Base-by-base conservation (phyloP, 2,329 filamentous ascomycete genomes). In the Cordyceps farinosa region DNA sequence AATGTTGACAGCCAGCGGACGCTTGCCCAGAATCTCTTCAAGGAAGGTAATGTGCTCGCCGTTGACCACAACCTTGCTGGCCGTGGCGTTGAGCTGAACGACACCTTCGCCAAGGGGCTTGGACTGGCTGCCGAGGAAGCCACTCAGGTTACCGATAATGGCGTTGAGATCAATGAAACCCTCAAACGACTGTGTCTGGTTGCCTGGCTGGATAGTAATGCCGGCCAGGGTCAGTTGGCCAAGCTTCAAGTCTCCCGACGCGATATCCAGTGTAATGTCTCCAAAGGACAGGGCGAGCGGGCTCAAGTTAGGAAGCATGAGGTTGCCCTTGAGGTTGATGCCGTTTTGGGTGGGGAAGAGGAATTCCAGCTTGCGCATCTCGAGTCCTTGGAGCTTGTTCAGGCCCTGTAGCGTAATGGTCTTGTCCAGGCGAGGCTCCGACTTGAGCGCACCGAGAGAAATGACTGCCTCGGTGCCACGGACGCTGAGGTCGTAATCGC, bases 281-380 rank as follows among this genome's bases (percentile, higher is more conserved):
- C 80, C 80, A 3, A 80, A 71, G 0, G 75, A 77, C 6, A 82
- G 76, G 1, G 74, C 74, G 2, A 83, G 70, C 1, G 75, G 69
- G 2, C 79, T 79, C 40, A 72, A 70, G 66, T 83, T 83, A 2
- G 80, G 80, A 17, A 83, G 67, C 50, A 73, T 78, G 9, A 81
- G 70, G 1, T 71, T 70, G 1, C 79, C 80, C 32, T 71, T 72
- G 61, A 82, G 68, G 65, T 82, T 82, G 56, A 72, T 73, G 11
- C 77, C 78, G 17, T 79, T 73, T 0, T 70, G 68, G 30, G 76
- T 68, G 1, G 78, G 75, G 2, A 79, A 65, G 13, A 78, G 62
- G 6, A 82, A 70, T 1, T 73, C 66, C 30, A 77, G 69, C 9
- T 72, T 68, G 29, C 71, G 60, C 45, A 78, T 75, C 11, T 66